Percentiles rank a stretch among this genome's conserved stretches.
Evolutionary conservation across 371 early-diverging fungal species (phyloP).

Genomic region (Saksenaea vasiformis): DNA sequence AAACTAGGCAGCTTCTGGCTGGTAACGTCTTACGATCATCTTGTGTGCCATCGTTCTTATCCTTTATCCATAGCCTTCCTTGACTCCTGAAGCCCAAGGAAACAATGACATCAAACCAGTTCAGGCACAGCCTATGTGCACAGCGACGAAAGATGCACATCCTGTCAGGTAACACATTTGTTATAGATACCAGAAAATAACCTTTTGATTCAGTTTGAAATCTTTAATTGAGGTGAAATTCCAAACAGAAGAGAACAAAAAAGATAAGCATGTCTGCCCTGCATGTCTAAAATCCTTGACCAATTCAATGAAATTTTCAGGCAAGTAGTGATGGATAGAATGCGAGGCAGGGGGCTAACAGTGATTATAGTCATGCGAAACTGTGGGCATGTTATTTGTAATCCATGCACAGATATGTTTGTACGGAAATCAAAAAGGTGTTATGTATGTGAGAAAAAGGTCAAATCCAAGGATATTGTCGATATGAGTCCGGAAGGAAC

Average conservation of each 20-base stretch:
- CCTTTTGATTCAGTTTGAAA: slow-evolving; percentile 66
- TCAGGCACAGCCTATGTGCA: slow-evolving; percentile 64
- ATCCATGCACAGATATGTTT: slow-evolving; percentile 77
- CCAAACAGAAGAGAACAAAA: slow-evolving; percentile 43
- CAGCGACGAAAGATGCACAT: slow-evolving; percentile 70
- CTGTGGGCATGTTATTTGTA: slow-evolving; percentile 92
- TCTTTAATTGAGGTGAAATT: slow-evolving; percentile 77
- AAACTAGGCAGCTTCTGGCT: slow-evolving; percentile 81
- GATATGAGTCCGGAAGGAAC: slow-evolving; percentile 85
- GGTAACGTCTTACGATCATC: slow-evolving; percentile 40
- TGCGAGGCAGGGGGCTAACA: background rate
- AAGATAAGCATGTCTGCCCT: slow-evolving; percentile 67
- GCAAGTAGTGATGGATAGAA: slow-evolving; percentile 33
- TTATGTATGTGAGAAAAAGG: slow-evolving; percentile 78
- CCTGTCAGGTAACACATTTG: slow-evolving; percentile 70
- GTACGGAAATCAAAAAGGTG: slow-evolving; percentile 74
- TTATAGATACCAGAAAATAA: too few species aligned
- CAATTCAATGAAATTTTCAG: slow-evolving; percentile 72
- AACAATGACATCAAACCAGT: slow-evolving; percentile 55
- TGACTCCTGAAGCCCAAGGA: slow-evolving; percentile 71
- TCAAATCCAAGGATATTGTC: slow-evolving; percentile 73
- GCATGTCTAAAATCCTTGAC: slow-evolving; percentile 81
- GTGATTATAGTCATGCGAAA: slow-evolving; percentile 59
- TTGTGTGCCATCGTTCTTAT: slow-evolving; percentile 9
- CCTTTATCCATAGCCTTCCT: slow-evolving; percentile 57